These are phyloP conservation scores for Helichrysum umbraculigerum DNA, from an alignment of 129 eudicot species.

Conservation along the genomic window DNA sequence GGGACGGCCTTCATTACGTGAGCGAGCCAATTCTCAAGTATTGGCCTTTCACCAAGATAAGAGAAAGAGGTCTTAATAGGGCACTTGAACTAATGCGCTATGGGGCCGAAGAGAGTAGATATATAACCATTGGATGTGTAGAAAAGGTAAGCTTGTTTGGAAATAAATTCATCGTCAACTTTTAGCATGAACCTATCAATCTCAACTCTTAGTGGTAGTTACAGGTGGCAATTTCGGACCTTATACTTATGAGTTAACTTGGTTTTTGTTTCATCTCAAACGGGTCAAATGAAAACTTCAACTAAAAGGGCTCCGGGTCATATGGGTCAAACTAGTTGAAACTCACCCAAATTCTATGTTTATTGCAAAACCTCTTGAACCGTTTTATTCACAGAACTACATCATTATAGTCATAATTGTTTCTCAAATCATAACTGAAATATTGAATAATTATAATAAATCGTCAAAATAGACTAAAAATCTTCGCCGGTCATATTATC, in stretches of 20 bases:
- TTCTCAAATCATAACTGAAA: background rate
- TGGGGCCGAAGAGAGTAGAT: constrained; percentile 59
- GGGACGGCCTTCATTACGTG: constrained; percentile 63
- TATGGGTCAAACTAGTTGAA: background rate
- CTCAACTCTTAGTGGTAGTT: background rate
- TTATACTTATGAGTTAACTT: background rate
- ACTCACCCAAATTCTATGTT: background rate
- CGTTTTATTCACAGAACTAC: background rate
- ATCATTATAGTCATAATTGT: background rate
- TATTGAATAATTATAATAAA: background rate
- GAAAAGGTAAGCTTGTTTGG: constrained; percentile 47
- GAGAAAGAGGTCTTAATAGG: constrained; percentile 59
- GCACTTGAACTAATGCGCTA: constrained; percentile 64
- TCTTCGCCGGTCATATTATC: background rate
- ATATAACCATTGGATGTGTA: constrained; percentile 63
- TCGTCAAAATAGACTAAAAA: no score
- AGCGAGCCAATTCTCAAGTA: constrained; percentile 59
- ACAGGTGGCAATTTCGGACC: no score
- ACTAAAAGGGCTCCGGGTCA: background rate
- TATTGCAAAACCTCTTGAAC: background rate
- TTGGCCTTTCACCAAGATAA: constrained; percentile 65
- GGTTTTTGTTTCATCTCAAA: no score
- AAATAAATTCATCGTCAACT: background rate
- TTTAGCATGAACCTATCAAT: background rate
- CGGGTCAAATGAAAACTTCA: no score